phyloP scores from a whole-genome alignment of 108 stramenopile species.

The Discostella pseudostelligera region DNA sequence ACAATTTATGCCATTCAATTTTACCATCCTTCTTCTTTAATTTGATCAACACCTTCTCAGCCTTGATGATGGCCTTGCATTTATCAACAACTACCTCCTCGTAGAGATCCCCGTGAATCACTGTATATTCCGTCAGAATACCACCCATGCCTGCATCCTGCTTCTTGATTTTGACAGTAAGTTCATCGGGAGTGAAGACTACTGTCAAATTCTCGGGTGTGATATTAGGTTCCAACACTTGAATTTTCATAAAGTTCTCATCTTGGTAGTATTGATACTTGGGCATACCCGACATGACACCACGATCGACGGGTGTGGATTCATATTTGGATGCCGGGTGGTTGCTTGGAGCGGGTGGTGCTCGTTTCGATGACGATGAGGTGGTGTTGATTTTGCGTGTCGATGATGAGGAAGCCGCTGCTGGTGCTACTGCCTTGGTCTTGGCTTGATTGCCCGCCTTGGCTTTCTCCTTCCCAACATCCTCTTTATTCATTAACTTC shows the following conservation, averaged over 20 bases:
- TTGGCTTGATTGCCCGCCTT: not conserved
- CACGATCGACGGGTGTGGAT: slow-evolving; percentile 11
- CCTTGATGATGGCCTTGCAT: slow-evolving; percentile 65
- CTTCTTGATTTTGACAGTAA: slow-evolving; percentile 68
- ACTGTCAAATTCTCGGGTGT: slow-evolving; percentile 58
- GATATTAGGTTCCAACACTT: slow-evolving; percentile 78
- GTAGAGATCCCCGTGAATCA: slow-evolving; percentile 79
- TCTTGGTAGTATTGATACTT: slow-evolving; percentile 95
- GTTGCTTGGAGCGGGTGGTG: slow-evolving; percentile 8
- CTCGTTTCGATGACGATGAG: not conserved
- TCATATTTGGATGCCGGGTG: slow-evolving; percentile 11
- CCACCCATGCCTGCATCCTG: slow-evolving; percentile 7
- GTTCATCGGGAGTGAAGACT: slow-evolving; percentile 52
- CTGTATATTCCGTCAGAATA: slow-evolving; percentile 60
- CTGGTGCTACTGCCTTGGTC: not conserved
- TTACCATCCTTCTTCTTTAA: slow-evolving; percentile 63
- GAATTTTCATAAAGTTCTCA: slow-evolving; percentile 77
- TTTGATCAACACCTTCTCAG: slow-evolving; percentile 83
- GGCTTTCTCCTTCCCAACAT: not conserved
- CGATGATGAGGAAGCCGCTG: slow-evolving; percentile 8
- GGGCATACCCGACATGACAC: slow-evolving; percentile 48
- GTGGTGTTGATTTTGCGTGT: not conserved
- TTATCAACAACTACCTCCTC: slow-evolving; percentile 59
- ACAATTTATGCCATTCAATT: slow-evolving; percentile 78
- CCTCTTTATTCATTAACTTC: not conserved